These are phyloP conservation scores for Phoma sp. DNA, from an alignment of 2,329 filamentous ascomycete genomes.

Conservation along the genomic window DNA sequence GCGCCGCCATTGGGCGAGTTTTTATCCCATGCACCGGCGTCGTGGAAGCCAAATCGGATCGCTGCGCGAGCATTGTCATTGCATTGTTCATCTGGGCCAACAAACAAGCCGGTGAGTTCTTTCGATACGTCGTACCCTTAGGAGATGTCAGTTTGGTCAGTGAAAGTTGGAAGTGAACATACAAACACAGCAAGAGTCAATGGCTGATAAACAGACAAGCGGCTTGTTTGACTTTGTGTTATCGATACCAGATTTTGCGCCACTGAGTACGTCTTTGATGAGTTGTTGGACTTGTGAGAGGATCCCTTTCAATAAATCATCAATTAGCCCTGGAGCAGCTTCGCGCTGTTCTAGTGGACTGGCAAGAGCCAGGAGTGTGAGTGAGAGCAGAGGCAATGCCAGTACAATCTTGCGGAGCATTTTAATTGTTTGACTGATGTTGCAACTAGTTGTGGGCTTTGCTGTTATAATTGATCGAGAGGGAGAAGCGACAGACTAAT, in stretches of 20 bases:
- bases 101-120: conserved; percentile 37
- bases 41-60: conserved; percentile 46
- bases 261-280: conserved; percentile 39
- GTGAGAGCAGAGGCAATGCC: conserved; percentile 24
- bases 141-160: conserved; percentile 13
- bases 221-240: conserved; percentile 32
- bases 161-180: conserved; percentile 9
- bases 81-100: conserved; percentile 33
- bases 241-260: conserved; percentile 35
- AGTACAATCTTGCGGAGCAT: conserved; percentile 27
- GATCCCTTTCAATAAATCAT: conserved; percentile 31
- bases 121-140: conserved; percentile 41
- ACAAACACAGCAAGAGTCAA: conserved; percentile 44
- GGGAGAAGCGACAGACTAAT: background rate
- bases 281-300: conserved; percentile 25
- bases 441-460: background rate
- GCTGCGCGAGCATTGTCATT: conserved; percentile 46
- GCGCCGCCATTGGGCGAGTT: conserved; percentile 47
- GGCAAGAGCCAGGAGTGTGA: conserved; percentile 25
- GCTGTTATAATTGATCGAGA: background rate
- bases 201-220: conserved; percentile 21
- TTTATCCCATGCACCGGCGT: conserved; percentile 46
- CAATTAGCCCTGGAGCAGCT: conserved; percentile 30
- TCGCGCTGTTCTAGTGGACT: conserved; percentile 31
- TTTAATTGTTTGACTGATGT: background rate